phyloP scores from a whole-genome alignment of 345 rosid species.

The Isatis tinctoria region DNA sequence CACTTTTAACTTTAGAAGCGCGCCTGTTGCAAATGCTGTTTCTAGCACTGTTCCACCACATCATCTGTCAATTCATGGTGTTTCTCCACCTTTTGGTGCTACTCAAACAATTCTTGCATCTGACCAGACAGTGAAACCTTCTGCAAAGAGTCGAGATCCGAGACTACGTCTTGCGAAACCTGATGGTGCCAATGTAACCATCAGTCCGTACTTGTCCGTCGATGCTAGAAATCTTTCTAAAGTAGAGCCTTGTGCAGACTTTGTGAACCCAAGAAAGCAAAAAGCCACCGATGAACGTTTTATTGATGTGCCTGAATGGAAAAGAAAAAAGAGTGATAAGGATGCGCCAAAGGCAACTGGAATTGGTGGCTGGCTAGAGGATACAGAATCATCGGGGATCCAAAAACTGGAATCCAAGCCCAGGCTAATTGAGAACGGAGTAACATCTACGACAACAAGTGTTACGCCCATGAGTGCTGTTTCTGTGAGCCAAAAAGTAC shows the following conservation, averaged over 20 bases:
- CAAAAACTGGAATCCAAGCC: conserved; percentile 39
- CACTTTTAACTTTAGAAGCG: conserved; percentile 10
- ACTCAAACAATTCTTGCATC: conserved; percentile 33
- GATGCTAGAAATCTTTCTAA: conserved; percentile 32
- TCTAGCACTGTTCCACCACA: conserved; percentile 29
- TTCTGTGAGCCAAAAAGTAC: conserved; percentile 37
- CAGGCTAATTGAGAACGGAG: conserved; percentile 41
- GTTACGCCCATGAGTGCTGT: conserved; percentile 30
- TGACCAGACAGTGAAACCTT: conserved; percentile 42
- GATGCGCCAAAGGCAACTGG: conserved; percentile 40
- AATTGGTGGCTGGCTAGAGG: conserved; percentile 75
- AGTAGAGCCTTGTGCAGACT: conserved; percentile 41
- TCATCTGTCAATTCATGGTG: neutral
- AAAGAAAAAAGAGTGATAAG: conserved; percentile 51
- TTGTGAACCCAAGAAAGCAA: conserved; percentile 53
- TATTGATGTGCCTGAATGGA: conserved; percentile 50
- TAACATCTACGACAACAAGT: conserved; percentile 30
- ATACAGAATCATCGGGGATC: conserved; percentile 29
- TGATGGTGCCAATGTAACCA: conserved; percentile 41
- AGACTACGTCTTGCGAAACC: conserved; percentile 67
- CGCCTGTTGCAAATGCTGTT: conserved; percentile 12
- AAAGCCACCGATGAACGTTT: conserved; percentile 48
- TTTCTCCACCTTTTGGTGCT: conserved; percentile 7
- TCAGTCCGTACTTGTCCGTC: conserved; percentile 26
- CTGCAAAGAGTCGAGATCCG: conserved; percentile 85